Evolutionary conservation across 805 yeast species (phyloP).

Genomic region (Zygosaccharomyces siamensis): DNA sequence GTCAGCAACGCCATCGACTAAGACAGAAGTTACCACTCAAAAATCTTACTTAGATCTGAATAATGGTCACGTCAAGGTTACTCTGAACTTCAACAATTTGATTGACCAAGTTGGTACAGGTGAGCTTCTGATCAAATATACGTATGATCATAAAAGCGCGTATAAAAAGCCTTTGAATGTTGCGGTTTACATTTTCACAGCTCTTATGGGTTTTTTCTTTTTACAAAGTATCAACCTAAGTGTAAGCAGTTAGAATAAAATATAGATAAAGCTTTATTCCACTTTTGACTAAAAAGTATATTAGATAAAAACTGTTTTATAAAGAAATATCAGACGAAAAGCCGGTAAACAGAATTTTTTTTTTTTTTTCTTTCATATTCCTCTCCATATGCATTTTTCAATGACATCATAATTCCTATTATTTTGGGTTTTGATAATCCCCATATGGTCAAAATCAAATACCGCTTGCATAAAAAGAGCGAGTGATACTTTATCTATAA

Average conservation of each 20-base stretch:
- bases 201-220: conserved; percentile 50
- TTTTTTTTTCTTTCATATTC: conserved; percentile 17
- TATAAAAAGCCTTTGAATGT: conserved; percentile 63
- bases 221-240: conserved; percentile 44
- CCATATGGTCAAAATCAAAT: conserved; percentile 63
- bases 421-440: conserved; percentile 57
- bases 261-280: not conserved
- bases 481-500: conserved; percentile 60
- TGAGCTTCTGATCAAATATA: conserved; percentile 58
- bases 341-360: too few relatives aligned
- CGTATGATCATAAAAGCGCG: conserved; percentile 48
- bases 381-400: conserved; percentile 36
- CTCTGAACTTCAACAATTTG: conserved; percentile 54
- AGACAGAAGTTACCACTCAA: conserved; percentile 31
- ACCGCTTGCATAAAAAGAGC: conserved; percentile 75
- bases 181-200: conserved; percentile 56
- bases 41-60: conserved; percentile 67
- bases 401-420: conserved; percentile 32
- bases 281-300: not conserved
- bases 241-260: conserved; percentile 20
- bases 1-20: conserved; percentile 44
- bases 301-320: not conserved
- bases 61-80: conserved; percentile 72
- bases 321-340: too few relatives aligned
- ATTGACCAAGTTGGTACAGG: conserved; percentile 61